Conservation (phyloP, 331 rosid species). For the Malus hybrid region DNA sequence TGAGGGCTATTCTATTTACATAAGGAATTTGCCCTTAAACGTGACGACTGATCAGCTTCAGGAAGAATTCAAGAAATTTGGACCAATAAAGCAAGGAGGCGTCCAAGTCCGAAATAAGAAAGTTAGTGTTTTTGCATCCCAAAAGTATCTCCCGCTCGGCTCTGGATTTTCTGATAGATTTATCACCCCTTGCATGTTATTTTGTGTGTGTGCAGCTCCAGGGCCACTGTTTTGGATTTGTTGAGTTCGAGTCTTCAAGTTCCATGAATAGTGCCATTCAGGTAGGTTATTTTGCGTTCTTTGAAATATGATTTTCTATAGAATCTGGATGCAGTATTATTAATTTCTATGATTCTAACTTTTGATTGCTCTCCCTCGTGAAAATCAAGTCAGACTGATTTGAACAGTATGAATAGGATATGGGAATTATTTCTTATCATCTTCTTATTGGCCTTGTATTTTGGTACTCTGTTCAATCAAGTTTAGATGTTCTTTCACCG, state of each 20-base stretch:
- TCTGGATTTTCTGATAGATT: conserved; percentile 12
- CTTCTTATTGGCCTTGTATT: not conserved
- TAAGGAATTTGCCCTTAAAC: conserved; percentile 51
- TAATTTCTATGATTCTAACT: not conserved
- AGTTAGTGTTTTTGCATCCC: conserved; percentile 24
- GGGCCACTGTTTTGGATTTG: conserved; percentile 79
- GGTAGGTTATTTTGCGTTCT: conserved; percentile 24
- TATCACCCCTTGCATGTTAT: not conserved
- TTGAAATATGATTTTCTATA: not conserved
- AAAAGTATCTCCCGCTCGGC: not conserved
- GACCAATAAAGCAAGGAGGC: conserved; percentile 62
- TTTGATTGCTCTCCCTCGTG: not conserved
- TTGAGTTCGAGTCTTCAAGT: conserved; percentile 45
- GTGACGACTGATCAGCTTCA: conserved; percentile 46
- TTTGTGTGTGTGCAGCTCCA: conserved; percentile 41
- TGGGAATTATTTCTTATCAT: not conserved
- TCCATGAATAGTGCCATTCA: conserved; percentile 57
- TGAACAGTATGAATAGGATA: not conserved
- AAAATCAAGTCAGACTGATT: not conserved
- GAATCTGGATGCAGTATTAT: not conserved
- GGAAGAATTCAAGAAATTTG: conserved; percentile 52
- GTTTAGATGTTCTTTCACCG: not conserved
- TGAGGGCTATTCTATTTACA: conserved; percentile 62
- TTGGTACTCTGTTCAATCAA: not conserved
- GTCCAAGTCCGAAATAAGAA: conserved; percentile 62